These are phyloP conservation scores for Citrus hindsii DNA, from an alignment of 345 rosid species.

Conservation along the genomic window DNA sequence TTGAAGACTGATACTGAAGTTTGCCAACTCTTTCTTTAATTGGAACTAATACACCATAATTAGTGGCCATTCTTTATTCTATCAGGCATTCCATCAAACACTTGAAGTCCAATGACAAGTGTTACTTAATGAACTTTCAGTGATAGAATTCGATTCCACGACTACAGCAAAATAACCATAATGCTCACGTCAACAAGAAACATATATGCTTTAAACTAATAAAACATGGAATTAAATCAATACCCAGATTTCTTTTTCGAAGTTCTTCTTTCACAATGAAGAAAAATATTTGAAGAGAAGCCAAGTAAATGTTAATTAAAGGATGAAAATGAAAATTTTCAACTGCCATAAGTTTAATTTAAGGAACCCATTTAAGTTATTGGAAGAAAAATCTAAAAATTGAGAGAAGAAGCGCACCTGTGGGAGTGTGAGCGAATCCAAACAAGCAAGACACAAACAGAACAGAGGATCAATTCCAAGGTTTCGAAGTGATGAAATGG, in stretches of 20 bases:
- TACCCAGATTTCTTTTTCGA: not conserved
- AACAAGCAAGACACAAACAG: not conserved
- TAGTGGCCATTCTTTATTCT: not conserved
- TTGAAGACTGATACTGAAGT: not conserved
- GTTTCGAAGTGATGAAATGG: not conserved
- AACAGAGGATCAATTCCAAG: not conserved
- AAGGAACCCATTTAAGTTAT: not conserved
- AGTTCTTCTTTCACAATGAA: not conserved
- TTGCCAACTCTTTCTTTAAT: not conserved
- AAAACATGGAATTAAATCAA: not conserved
- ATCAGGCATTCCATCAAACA: slow-evolving; percentile 15
- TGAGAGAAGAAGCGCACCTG: not conserved
- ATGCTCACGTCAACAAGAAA: not conserved
- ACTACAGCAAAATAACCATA: not conserved
- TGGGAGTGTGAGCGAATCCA: not conserved
- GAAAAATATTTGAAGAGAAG: not conserved
- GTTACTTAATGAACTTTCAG: not conserved
- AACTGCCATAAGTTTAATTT: not conserved
- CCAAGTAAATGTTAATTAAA: not conserved
- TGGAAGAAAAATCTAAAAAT: not conserved
- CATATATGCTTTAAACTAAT: not conserved
- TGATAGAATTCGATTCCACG: not conserved
- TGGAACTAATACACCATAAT: not conserved
- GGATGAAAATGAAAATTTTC: not conserved
- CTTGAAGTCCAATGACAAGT: not conserved